A percentile compares a stretch with the other conserved stretches of the same genome.
phyloP scores from a whole-genome alignment of 2,329 filamentous ascomycete genomes.

The Colletotrichum destructivum region DNA sequence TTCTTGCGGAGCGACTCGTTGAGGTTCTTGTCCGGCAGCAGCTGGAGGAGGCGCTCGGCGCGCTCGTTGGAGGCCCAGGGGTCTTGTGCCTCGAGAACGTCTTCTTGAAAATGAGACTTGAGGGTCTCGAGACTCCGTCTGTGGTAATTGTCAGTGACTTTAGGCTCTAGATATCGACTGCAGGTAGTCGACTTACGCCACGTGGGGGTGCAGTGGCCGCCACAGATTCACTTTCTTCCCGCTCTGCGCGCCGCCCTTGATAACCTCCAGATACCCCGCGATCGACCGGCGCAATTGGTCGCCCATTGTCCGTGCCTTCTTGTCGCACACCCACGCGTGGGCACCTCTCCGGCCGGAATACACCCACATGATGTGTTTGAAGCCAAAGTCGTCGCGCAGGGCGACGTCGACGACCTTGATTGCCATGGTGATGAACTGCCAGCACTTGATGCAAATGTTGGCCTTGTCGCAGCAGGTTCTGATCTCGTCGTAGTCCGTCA shows the following conservation, averaged over 20 bases:
- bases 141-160: conserved; percentile 35
- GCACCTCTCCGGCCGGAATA: conserved; percentile 97
- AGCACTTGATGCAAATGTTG: conserved; percentile 94
- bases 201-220: conserved; percentile 90
- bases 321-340: conserved; percentile 98
- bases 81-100: conserved; percentile 88
- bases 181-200: conserved; percentile 69
- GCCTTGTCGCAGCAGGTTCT: conserved; percentile 95
- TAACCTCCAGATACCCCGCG: conserved; percentile 89
- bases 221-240: conserved; percentile 89
- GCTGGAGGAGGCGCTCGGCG: conserved; percentile 82
- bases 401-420: conserved; percentile 93
- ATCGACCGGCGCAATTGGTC: conserved; percentile 89
- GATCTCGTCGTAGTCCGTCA: conserved; percentile 98
- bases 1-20: conserved; percentile 87
- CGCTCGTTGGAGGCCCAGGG: conserved; percentile 83
- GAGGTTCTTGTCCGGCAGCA: conserved; percentile 86
- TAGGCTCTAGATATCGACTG: background rate
- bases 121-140: conserved; percentile 89
- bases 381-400: conserved; percentile 94
- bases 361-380: conserved; percentile 97
- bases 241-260: conserved; percentile 88
- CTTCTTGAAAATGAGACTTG: conserved; percentile 85
- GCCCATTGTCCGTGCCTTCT: conserved; percentile 85
- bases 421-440: conserved; percentile 98